Percentiles rank a stretch among this genome's conserved stretches.
These are phyloP conservation scores for Botrytis cinerea DNA, from an alignment of 2,329 filamentous ascomycete species.

Conservation along the genomic window DNA sequence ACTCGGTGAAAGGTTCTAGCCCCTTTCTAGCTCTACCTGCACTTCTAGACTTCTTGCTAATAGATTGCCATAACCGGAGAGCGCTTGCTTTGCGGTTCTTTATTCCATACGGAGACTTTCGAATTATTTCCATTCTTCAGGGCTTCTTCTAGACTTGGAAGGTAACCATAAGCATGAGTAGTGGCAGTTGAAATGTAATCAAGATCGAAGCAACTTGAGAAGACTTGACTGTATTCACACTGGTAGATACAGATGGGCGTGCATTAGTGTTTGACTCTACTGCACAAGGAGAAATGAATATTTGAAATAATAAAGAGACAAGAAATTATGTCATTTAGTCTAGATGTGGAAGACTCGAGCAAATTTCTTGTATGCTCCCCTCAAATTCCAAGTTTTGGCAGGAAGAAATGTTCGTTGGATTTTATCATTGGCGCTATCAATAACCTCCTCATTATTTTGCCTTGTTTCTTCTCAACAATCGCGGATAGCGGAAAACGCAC, in stretches of 20 bases:
- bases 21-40: neutral
- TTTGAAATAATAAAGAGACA: neutral
- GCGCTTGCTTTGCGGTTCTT: conserved; percentile 1
- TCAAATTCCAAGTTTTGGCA: neutral
- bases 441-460: neutral
- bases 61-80: neutral
- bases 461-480: neutral
- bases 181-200: conserved; percentile 8
- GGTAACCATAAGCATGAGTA: neutral
- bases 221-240: neutral
- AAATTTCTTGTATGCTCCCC: neutral
- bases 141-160: neutral
- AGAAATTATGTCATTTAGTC: neutral
- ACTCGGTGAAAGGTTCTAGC: conserved; percentile 8
- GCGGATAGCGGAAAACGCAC: neutral
- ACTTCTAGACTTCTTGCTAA: neutral
- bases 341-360: neutral
- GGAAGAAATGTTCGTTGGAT: neutral
- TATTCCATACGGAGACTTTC: neutral
- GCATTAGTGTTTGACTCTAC: neutral
- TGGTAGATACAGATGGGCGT: neutral
- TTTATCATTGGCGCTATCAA: neutral
- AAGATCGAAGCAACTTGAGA: neutral
- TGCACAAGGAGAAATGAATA: neutral
- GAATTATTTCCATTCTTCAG: neutral